phyloP scores from a whole-genome alignment of 345 rosid genomes.

The Cardiospermum halicacabum region DNA sequence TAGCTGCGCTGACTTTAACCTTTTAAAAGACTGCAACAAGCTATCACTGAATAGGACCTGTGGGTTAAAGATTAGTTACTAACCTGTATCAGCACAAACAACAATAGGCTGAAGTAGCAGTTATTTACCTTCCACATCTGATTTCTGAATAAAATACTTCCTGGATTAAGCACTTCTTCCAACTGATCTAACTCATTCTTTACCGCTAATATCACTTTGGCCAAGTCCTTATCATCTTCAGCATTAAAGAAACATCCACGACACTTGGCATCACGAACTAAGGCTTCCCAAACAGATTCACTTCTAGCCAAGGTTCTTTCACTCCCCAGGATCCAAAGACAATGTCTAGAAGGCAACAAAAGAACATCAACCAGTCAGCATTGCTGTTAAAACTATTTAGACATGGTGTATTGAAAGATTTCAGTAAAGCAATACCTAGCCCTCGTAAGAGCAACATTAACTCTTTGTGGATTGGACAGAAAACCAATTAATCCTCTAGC shows the following conservation, averaged over 20 bases:
- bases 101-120: neutral
- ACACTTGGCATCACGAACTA: conserved; percentile 35
- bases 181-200: conserved; percentile 35
- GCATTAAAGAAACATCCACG: conserved; percentile 4
- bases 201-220: conserved; percentile 26
- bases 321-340: conserved; percentile 5
- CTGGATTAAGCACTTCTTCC: conserved; percentile 32
- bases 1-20: conserved; percentile 17
- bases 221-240: conserved; percentile 34
- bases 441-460: conserved; percentile 1
- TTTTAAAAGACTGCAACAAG: conserved; percentile 43
- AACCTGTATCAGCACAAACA: neutral
- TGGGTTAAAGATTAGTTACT: neutral
- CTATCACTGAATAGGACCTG: conserved; percentile 44
- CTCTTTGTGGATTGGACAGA: conserved; percentile 1
- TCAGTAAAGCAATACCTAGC: neutral
- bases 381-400: neutral
- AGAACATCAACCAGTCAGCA: neutral
- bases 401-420: neutral
- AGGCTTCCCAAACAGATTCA: conserved; percentile 23
- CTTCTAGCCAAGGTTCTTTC: neutral
- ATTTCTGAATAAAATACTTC: conserved; percentile 27
- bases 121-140: conserved; percentile 43
- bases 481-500: neutral
- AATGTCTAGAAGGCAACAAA: neutral